Evolutionary conservation across 1,284 basidiomycete species (phyloP), one percentile per base, ranked within the genome.

Genomic region (Somion occarium): DNA sequence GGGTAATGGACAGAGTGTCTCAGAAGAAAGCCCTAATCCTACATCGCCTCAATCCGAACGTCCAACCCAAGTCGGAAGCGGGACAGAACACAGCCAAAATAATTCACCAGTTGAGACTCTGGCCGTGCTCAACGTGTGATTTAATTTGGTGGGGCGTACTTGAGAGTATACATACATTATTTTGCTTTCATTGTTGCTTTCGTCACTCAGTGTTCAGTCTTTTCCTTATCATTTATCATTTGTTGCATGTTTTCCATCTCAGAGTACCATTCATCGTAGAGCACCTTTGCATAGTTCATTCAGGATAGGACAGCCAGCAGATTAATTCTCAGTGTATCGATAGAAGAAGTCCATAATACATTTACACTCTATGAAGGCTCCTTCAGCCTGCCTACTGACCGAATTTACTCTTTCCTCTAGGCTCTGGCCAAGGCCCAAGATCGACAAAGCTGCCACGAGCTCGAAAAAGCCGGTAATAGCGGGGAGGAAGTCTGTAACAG

Each of bases 1-100:
- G 19, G 42, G 44, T 38, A 37, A 26, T 18, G 51, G 49, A 25
- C 53, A 55, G 44, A 34, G 44, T 1, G 38, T 53, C 9, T 56
- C 57, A 12, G 55, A 56, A 20, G 57, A 56, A 46, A 34, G 44
- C 19, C 38, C 46, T n/a, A 34, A 34, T 34, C 30, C 30, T 34
- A 7, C 30, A 15, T 34, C 46, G 3, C 46, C 30, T 11, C 20
- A 49, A 20, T 44, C 51, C 11, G 38, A 26, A 5, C 38, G 49
- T 41, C 12, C 30, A 53, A 26, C 18, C 44, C 18, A 43, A 24
- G 7, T 42, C 52, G 23, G 38, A n/a, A n/a, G 37, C 3, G 18
- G 24, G 11, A 22, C 22, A 11, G 13, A 12, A 49, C 46, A 49
- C 26, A 44, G 42, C 30, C 51, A 49, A 47, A 49, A 49, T 24